phyloP scores from a whole-genome alignment of 805 yeast species.

The Candida alai region DNA sequence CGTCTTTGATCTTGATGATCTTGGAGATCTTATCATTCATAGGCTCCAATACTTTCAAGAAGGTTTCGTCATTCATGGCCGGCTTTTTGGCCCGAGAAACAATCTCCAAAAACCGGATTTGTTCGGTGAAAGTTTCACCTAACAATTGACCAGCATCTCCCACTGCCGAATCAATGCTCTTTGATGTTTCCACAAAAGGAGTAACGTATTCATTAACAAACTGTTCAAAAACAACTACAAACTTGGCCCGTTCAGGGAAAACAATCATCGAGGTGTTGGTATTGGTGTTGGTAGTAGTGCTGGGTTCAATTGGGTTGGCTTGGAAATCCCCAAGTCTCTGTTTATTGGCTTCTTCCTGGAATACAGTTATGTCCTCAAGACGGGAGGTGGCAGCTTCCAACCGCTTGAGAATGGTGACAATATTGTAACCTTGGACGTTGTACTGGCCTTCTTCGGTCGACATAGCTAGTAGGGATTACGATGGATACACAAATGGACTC shows the following conservation, averaged over 20 bases:
- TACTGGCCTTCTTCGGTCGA: slow-evolving; percentile 42
- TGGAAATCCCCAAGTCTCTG: background rate
- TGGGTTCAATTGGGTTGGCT: slow-evolving; percentile 5
- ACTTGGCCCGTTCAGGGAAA: slow-evolving; percentile 30
- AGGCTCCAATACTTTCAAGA: slow-evolving; percentile 60
- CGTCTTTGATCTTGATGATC: slow-evolving; percentile 66
- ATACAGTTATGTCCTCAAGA: slow-evolving; percentile 81
- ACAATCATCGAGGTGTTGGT: slow-evolving; percentile 8
- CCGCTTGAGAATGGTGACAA: slow-evolving; percentile 67
- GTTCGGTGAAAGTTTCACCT: slow-evolving; percentile 53
- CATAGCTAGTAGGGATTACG: no score
- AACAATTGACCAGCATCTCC: slow-evolving; percentile 51
- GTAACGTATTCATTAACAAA: slow-evolving; percentile 50
- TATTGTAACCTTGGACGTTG: slow-evolving; percentile 77
- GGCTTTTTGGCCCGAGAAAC: slow-evolving; percentile 66
- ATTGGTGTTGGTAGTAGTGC: slow-evolving; percentile 12
- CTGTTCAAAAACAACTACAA: slow-evolving; percentile 50
- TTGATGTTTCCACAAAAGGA: slow-evolving; percentile 57
- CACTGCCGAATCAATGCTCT: slow-evolving; percentile 52
- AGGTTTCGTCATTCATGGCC: slow-evolving; percentile 48
- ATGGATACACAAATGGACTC: background rate
- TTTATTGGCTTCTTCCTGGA: slow-evolving; percentile 54
- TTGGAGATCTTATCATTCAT: slow-evolving; percentile 56
- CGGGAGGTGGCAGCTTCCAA: slow-evolving; percentile 93
- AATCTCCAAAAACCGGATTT: slow-evolving; percentile 55